Conservation (phyloP, 2,329 filamentous ascomycete genomes). For the Calonectria fujianensis region DNA sequence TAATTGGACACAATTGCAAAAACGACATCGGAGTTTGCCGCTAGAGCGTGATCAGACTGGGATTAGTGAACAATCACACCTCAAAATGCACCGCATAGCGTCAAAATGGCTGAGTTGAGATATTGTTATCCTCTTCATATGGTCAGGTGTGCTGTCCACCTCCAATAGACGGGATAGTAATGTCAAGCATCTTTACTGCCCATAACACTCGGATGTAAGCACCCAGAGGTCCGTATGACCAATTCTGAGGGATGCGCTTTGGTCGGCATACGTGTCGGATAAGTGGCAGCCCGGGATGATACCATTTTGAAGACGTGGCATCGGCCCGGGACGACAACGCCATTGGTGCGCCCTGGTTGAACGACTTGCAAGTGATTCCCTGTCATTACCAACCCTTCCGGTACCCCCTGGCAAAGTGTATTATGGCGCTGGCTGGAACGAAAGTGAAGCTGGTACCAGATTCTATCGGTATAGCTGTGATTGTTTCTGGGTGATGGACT, state of each 20-base stretch:
- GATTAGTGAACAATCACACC: constrained; percentile 22
- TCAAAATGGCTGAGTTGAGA: constrained; percentile 71
- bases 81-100: not conserved
- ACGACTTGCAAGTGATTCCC: constrained; percentile 87
- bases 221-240: constrained; percentile 83
- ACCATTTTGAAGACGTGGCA: constrained; percentile 78
- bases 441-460: constrained; percentile 80
- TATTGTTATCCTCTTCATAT: constrained; percentile 78
- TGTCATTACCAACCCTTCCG: constrained; percentile 69
- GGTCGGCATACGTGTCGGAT: constrained; percentile 88
- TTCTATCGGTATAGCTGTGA: constrained; percentile 79
- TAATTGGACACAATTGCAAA: constrained; percentile 78
- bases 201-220: constrained; percentile 82
- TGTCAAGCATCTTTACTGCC: constrained; percentile 75
- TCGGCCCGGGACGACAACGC: constrained; percentile 87
- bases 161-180: constrained; percentile 76
- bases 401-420: constrained; percentile 69
- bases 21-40: constrained; percentile 79
- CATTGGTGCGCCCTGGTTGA: constrained; percentile 88
- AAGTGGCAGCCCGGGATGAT: constrained; percentile 82
- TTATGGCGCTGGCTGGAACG: constrained; percentile 76
- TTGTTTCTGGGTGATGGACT: constrained; percentile 84
- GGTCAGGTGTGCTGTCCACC: constrained; percentile 84
- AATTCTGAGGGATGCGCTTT: constrained; percentile 89
- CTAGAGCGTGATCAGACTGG: not conserved